These are phyloP conservation scores for Boletellus ananas DNA, from an alignment of 768 basidiomycete genomes.

Conservation along the genomic window DNA sequence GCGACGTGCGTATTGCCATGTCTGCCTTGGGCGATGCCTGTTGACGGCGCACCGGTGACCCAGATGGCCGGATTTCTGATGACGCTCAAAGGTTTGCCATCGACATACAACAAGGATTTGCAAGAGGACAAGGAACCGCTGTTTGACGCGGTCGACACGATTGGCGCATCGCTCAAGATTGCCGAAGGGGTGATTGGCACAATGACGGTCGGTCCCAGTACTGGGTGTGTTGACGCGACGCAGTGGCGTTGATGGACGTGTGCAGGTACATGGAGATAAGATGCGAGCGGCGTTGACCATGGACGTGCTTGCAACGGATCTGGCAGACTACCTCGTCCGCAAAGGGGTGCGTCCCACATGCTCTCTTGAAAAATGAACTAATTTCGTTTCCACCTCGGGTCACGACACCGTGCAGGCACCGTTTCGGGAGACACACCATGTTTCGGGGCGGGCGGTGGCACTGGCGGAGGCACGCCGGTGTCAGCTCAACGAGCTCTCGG, in stretches of 20 bases:
- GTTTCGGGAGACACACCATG: constrained; percentile 97
- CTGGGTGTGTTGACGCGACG: neutral
- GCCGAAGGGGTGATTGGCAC: constrained; percentile 94
- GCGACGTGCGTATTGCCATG: constrained; percentile 54
- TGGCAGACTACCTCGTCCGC: constrained; percentile 97
- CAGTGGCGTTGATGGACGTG: neutral
- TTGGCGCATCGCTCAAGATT: constrained; percentile 85
- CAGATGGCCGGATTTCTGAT: constrained; percentile 97
- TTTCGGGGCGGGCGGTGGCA: constrained; percentile 95
- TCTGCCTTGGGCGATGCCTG: neutral
- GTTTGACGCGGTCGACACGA: constrained; percentile 89
- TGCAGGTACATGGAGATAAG: constrained; percentile 80
- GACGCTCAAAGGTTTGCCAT: constrained; percentile 95
- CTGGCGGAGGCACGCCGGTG: constrained; percentile 81
- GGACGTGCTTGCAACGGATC: constrained; percentile 98
- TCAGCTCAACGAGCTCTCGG: constrained; percentile 75
- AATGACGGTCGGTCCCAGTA: constrained; percentile 55
- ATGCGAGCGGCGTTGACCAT: constrained; percentile 91
- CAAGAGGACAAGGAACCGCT: constrained; percentile 99
- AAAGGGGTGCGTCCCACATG: constrained; percentile 73
- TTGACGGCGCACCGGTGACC: neutral
- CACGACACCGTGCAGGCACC: constrained; percentile 60
- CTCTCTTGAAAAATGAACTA: neutral
- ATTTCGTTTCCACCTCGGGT: neutral
- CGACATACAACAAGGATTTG: constrained; percentile 99